These are phyloP conservation scores for Epichloe elymi DNA, from an alignment of 2,329 filamentous ascomycete genomes.

Conservation along the genomic window DNA sequence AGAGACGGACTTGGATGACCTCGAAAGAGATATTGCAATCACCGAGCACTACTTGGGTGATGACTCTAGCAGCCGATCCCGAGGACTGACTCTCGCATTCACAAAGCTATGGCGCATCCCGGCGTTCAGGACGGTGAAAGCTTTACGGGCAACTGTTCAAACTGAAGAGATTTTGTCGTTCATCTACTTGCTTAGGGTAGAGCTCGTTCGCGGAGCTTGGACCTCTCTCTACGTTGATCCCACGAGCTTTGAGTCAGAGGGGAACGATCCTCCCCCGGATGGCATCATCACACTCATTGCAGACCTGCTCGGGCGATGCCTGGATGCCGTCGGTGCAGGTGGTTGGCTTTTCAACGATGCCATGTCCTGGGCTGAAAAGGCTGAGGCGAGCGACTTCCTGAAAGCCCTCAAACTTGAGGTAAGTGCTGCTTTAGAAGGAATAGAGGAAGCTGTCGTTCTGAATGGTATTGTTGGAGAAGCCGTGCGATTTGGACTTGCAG, in stretches of 20 bases:
- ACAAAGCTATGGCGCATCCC: slow-evolving; percentile 57
- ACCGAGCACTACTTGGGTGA: slow-evolving; percentile 55
- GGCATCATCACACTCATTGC: slow-evolving; percentile 58
- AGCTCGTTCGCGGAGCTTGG: slow-evolving; percentile 65
- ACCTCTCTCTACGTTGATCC: slow-evolving; percentile 56
- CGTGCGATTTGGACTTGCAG: slow-evolving; percentile 42
- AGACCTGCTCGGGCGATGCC: slow-evolving; percentile 56
- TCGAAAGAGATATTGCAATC: slow-evolving; percentile 52
- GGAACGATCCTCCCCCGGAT: slow-evolving; percentile 43
- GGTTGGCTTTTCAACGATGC: slow-evolving; percentile 59
- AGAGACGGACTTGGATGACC: slow-evolving; percentile 43
- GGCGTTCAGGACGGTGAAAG: slow-evolving; percentile 42
- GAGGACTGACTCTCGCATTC: slow-evolving; percentile 54
- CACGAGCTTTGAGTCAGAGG: slow-evolving; percentile 31
- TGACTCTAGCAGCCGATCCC: slow-evolving; percentile 48
- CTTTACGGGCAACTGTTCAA: slow-evolving; percentile 49
- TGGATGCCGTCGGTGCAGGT: slow-evolving; percentile 62
- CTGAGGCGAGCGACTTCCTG: slow-evolving; percentile 50
- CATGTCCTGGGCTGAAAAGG: slow-evolving; percentile 34
- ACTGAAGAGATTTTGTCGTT: slow-evolving; percentile 58
- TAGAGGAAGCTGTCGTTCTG: slow-evolving; percentile 55
- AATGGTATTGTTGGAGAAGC: slow-evolving; percentile 53
- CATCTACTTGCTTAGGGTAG: slow-evolving; percentile 58
- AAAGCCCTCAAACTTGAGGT: slow-evolving; percentile 54
- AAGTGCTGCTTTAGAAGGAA: slow-evolving; percentile 55